Evolutionary conservation across 495 filamentous ascomycete genomes (phyloP).

Genomic region (Cladorrhinum samala): DNA sequence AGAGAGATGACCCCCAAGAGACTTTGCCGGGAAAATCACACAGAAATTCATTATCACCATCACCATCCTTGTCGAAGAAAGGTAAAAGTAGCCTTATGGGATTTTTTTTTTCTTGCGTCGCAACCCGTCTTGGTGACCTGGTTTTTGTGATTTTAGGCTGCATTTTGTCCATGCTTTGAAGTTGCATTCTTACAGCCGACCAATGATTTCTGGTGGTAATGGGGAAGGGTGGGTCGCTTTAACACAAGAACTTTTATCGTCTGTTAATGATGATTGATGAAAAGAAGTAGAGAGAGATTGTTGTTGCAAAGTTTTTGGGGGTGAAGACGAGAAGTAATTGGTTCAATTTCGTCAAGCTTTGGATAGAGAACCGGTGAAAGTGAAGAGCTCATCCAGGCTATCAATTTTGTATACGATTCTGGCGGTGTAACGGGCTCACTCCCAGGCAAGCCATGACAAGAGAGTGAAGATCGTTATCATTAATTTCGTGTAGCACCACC

Average conservation of each 20-base stretch:
- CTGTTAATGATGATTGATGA: not conserved
- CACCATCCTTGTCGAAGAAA: not conserved
- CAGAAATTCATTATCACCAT: no score
- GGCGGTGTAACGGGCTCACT: not conserved
- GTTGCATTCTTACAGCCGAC: not conserved
- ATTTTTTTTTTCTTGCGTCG: not conserved
- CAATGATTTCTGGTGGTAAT: slow-evolving; percentile 3
- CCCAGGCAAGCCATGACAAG: no score
- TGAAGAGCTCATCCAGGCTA: no score
- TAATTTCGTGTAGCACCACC: not conserved
- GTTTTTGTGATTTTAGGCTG: slow-evolving; percentile 11
- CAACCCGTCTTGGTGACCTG: slow-evolving; percentile 5
- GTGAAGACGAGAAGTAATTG: no score
- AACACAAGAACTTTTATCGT: not conserved
- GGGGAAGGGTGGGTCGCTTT: not conserved
- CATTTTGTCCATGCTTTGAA: slow-evolving; percentile 6
- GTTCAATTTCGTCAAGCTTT: not conserved
- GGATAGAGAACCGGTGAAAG: not conserved
- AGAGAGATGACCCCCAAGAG: no score
- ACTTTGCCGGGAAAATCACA: no score
- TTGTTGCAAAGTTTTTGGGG: not conserved
- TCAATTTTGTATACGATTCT: not conserved
- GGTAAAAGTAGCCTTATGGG: not conserved
- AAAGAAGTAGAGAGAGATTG: not conserved
- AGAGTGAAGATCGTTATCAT: not conserved